phyloP scores from a whole-genome alignment of 768 basidiomycete genomes.

The Lepiota venenata region DNA sequence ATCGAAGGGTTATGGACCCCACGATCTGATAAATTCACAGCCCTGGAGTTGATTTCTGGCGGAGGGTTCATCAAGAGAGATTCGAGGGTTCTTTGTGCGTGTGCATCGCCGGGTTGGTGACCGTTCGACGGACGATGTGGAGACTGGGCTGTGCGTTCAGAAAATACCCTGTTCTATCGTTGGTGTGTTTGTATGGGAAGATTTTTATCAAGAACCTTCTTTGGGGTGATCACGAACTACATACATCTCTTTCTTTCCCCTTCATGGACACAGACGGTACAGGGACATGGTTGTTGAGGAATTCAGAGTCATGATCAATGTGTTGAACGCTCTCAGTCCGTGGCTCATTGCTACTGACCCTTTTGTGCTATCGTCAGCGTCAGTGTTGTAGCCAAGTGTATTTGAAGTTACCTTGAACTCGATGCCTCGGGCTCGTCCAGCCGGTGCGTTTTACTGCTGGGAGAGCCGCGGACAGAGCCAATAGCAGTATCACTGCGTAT shows the following conservation, averaged over 20 bases:
- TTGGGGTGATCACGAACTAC: not conserved
- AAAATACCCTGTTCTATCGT: not conserved
- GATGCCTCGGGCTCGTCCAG: not conserved
- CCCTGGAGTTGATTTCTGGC: not conserved
- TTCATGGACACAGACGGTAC: not conserved
- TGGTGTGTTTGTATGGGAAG: not conserved
- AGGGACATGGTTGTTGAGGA: not conserved
- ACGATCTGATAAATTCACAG: not conserved
- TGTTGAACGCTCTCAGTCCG: not conserved
- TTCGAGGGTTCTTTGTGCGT: not conserved
- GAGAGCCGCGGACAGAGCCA: too few species aligned
- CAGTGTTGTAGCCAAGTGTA: not conserved
- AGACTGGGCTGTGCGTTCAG: not conserved
- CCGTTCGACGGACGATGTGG: not conserved
- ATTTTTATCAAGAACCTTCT: not conserved
- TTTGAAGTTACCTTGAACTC: not conserved
- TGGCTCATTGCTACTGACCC: not conserved
- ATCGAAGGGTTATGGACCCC: not conserved
- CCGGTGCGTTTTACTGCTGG: too few species aligned
- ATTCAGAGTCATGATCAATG: not conserved
- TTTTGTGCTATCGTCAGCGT: not conserved
- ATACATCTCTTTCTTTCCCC: slow-evolving; percentile 4
- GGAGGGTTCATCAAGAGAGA: not conserved
- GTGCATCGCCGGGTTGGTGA: not conserved
- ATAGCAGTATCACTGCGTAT: not conserved